phyloP scores from a whole-genome alignment of 768 basidiomycete genomes.

The Collybia nuda region DNA sequence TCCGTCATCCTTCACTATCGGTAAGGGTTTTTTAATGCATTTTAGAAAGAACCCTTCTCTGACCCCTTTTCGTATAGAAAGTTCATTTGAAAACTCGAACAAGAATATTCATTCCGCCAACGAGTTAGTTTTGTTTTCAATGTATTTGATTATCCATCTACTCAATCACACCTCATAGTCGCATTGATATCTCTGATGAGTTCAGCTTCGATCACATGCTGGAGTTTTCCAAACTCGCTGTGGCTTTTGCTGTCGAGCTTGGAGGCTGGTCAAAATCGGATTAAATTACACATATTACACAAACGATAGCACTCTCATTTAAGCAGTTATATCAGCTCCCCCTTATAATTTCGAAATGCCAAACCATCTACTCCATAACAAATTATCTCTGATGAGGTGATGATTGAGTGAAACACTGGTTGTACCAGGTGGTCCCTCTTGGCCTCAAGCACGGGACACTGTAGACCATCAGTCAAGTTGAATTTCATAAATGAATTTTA shows the following conservation, averaged over 20 bases:
- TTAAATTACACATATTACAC: background rate
- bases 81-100: constrained; percentile 75
- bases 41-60: constrained; percentile 11
- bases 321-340: background rate
- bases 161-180: constrained; percentile 41
- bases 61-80: constrained; percentile 41
- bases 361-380: constrained; percentile 39
- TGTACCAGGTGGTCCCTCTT: constrained; percentile 21
- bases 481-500: constrained; percentile 5
- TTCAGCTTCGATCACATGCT: constrained; percentile 91
- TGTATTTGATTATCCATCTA: constrained; percentile 3
- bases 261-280: constrained; percentile 42
- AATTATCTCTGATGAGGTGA: constrained; percentile 36
- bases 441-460: constrained; percentile 36
- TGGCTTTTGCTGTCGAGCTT: constrained; percentile 78
- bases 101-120: constrained; percentile 77
- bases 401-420: constrained; percentile 37
- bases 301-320: no score
- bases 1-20: constrained; percentile 81
- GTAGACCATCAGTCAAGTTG: constrained; percentile 1
- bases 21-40: constrained; percentile 35
- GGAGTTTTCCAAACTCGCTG: constrained; percentile 83
- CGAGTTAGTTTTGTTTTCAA: constrained; percentile 67
- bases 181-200: constrained; percentile 82
- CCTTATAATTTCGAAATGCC: constrained; percentile 27